Evolutionary conservation across 1,139 yeast species (phyloP).

Genomic region (Tardiomyces blankii): DNA sequence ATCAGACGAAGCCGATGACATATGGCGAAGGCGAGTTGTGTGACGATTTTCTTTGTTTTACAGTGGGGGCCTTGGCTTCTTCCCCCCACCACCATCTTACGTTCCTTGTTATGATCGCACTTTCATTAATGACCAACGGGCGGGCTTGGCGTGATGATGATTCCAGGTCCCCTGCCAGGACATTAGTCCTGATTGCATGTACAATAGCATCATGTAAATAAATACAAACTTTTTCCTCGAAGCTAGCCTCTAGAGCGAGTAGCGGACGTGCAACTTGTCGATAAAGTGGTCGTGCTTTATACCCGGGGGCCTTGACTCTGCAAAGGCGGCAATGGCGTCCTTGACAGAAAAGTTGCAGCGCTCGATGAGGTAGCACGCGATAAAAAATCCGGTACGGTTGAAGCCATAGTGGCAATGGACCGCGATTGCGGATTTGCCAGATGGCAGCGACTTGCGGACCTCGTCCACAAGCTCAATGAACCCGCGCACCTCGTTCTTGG

Average conservation of each 20-base stretch:
- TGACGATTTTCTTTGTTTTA: background rate
- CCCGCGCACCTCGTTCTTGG: constrained; percentile 43
- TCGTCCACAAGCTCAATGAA: constrained; percentile 46
- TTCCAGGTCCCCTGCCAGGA: too few relatives aligned
- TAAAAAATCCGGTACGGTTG: constrained; percentile 66
- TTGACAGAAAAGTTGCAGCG: constrained; percentile 46
- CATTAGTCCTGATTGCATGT: too few relatives aligned
- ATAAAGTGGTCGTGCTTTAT: constrained; percentile 70
- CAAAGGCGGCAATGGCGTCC: constrained; percentile 55
- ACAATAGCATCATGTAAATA: background rate
- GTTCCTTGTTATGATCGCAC: too few relatives aligned
- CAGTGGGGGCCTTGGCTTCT: too few relatives aligned
- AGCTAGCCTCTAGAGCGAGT: constrained; percentile 20
- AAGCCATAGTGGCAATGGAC: constrained; percentile 81
- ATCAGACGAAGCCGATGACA: constrained; percentile 2
- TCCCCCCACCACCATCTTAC: too few relatives aligned
- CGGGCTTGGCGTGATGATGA: too few relatives aligned
- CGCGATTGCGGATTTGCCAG: constrained; percentile 32
- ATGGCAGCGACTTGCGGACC: constrained; percentile 25
- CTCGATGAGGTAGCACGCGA: constrained; percentile 60
- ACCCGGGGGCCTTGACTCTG: constrained; percentile 53
- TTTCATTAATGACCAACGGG: too few relatives aligned
- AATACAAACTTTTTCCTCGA: background rate
- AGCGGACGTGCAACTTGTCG: constrained; percentile 61
- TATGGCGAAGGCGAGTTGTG: background rate